Base-by-base conservation (phyloP, 1,284 basidiomycete species). In the Malassezia arunalokei region DNA sequence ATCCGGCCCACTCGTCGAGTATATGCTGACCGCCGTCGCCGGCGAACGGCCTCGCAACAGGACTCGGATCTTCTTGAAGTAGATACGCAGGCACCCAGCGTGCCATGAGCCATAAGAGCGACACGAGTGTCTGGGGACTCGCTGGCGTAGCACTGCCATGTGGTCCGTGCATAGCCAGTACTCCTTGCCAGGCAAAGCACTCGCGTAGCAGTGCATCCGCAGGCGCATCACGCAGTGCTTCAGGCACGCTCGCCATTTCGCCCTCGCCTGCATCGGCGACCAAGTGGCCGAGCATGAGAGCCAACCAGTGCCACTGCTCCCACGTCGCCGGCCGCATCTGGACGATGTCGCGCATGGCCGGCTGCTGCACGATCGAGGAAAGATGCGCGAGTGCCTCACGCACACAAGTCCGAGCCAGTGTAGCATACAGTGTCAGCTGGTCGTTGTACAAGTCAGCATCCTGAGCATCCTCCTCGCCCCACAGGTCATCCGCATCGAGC, bases 291-390 rank as follows among this genome's bases (percentile, higher is more conserved):
- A 53, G 52, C 8, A 71, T 63, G 32, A 71, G 47, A 8, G 59
- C 33, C 17, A 66, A 51, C 68, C 66, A 69, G 43, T 71, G 66
- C 8, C 62, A 48, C 46, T 67, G 63, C 43, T 71, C 68, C 68
- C 68, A 71, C 3, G 43, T 40, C 46, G 59, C 60, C 3, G 60
- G 64, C 32, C 62, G 30, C 41, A 59, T 50, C 5, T 39, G 38
- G 15, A 54, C 37, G 9, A 33, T 41, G 17, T 42, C 37, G 17
- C 49, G 52, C 7, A 54, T 50, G 1, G 45, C 33, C 28, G 60
- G 53, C 7, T 58, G 57, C 29, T 60, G 55, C 15, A 57, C 51
- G 32, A 51, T 33, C 57, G 47, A 3, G 54, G 42, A 8, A 43
- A 54, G 44, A 12, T 57, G 43, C 40, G 46, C 51, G 11, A 35